Percentiles rank a stretch among this genome's conserved stretches.
Evolutionary conservation across 352 stramenopile species (phyloP).

Genomic region (Pythium guiyangense): DNA sequence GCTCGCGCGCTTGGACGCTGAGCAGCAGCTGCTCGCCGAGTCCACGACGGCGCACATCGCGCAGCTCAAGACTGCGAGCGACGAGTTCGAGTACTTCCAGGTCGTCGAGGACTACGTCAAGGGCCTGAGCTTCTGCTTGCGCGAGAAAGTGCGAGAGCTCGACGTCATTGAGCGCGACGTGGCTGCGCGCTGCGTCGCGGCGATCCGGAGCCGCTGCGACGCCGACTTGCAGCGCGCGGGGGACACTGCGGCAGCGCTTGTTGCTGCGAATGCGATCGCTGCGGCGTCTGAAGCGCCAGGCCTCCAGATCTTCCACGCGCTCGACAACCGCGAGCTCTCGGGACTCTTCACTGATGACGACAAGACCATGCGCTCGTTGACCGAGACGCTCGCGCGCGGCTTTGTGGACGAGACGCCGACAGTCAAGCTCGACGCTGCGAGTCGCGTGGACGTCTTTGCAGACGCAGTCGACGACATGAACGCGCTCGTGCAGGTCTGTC

Average conservation of each 20-base stretch:
- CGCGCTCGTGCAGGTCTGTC: conserved; percentile 48
- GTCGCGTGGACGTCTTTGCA: conserved; percentile 34
- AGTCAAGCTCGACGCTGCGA: neutral
- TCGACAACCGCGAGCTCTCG: neutral
- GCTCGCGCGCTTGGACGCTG: conserved; percentile 44
- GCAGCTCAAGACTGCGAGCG: conserved; percentile 45
- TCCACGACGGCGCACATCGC: conserved; percentile 36
- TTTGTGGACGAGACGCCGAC: conserved; percentile 17
- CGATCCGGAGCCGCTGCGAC: conserved; percentile 10
- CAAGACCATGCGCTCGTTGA: too few species aligned
- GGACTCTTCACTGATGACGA: too few species aligned
- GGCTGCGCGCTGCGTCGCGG: conserved; percentile 12
- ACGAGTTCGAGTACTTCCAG: conserved; percentile 80
- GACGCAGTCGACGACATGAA: conserved; percentile 71
- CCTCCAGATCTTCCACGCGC: conserved; percentile 4
- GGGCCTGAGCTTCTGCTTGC: conserved; percentile 67
- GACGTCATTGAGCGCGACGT: conserved; percentile 36
- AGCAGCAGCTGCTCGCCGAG: conserved; percentile 37
- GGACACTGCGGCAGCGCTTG: conserved; percentile 3
- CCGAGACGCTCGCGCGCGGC: conserved; percentile 7
- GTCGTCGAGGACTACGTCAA: conserved; percentile 73
- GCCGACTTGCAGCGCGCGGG: neutral
- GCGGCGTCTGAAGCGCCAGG: neutral
- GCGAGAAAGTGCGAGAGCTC: conserved; percentile 56
- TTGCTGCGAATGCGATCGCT: neutral